Evolutionary conservation across 2,329 filamentous ascomycete species (phyloP).

Genomic region (Septoria linicola): DNA sequence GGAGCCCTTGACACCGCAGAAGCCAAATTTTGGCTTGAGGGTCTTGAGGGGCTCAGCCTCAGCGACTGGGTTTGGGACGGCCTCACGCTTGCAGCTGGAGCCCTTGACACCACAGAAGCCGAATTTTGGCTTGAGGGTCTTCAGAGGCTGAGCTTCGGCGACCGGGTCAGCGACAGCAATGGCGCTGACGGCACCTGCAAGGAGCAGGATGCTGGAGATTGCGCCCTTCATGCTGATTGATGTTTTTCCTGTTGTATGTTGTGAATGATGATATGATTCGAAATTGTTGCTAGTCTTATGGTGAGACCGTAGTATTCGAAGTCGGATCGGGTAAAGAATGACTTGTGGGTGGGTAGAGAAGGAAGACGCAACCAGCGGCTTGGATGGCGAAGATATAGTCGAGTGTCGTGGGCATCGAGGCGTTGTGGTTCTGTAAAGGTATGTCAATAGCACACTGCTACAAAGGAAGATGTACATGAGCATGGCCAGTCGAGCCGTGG

Average conservation of each 20-base stretch:
- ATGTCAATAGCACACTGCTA: conserved; percentile 19
- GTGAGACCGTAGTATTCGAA: conserved; percentile 19
- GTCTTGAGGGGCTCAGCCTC: no score
- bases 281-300: conserved; percentile 20
- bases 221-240: conserved; percentile 31
- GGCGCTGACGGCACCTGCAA: conserved; percentile 24
- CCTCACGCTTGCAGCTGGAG: conserved; percentile 39
- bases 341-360: conserved; percentile 28
- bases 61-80: no score
- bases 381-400: conserved; percentile 21
- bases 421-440: conserved; percentile 11
- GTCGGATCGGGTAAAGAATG: conserved; percentile 29
- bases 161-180: conserved; percentile 25
- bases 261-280: conserved; percentile 16
- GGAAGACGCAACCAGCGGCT: conserved; percentile 19
- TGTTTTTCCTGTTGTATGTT: conserved; percentile 13
- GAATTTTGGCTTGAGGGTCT: not conserved
- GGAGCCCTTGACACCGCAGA: conserved; percentile 24
- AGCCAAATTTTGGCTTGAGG: conserved; percentile 1
- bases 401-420: not conserved
- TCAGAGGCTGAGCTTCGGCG: conserved; percentile 30
- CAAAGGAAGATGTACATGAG: conserved; percentile 16
- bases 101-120: conserved; percentile 36
- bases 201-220: conserved; percentile 24
- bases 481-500: conserved; percentile 2